phyloP scores from a whole-genome alignment of 164 flowering plant species.

The Tetracentron sinense region DNA sequence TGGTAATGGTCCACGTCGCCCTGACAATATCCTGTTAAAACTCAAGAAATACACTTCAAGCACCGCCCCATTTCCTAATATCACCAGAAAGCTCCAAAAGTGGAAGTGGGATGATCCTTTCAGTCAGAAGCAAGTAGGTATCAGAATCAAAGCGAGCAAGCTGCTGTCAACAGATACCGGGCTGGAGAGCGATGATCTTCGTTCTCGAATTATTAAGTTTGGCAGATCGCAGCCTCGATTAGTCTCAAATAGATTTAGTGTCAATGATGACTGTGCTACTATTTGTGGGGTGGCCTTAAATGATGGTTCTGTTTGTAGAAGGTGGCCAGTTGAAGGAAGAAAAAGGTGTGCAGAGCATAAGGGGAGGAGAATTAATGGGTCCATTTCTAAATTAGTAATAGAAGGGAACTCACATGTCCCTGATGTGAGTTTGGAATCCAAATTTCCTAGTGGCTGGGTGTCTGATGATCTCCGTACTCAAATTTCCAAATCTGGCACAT shows the following conservation, averaged over 20 bases:
- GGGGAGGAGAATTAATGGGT: not conserved
- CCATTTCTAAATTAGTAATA: not conserved
- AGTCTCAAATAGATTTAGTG: constrained; percentile 19
- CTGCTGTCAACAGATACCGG: constrained; percentile 11
- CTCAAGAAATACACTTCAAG: constrained; percentile 36
- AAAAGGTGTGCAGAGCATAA: constrained; percentile 33
- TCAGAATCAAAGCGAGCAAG: constrained; percentile 38
- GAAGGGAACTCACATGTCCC: not conserved
- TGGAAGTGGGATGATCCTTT: constrained; percentile 18
- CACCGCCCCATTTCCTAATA: constrained; percentile 14
- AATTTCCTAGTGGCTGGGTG: not conserved
- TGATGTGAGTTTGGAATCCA: not conserved
- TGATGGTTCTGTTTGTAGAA: constrained; percentile 26
- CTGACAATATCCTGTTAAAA: constrained; percentile 47
- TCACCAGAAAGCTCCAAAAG: constrained; percentile 30
- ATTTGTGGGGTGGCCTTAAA: constrained; percentile 34
- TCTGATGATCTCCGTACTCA: not conserved
- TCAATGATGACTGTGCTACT: constrained; percentile 10
- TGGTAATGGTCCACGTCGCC: constrained; percentile 63
- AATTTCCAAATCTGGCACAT: not conserved
- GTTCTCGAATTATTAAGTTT: constrained; percentile 38
- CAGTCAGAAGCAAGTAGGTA: constrained; percentile 44
- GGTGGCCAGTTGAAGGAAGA: constrained; percentile 43
- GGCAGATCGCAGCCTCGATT: constrained; percentile 45
- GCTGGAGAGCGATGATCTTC: constrained; percentile 10